Base-by-base conservation (phyloP, 2,329 filamentous ascomycete species). In the Parastagonospora nodorum region DNA sequence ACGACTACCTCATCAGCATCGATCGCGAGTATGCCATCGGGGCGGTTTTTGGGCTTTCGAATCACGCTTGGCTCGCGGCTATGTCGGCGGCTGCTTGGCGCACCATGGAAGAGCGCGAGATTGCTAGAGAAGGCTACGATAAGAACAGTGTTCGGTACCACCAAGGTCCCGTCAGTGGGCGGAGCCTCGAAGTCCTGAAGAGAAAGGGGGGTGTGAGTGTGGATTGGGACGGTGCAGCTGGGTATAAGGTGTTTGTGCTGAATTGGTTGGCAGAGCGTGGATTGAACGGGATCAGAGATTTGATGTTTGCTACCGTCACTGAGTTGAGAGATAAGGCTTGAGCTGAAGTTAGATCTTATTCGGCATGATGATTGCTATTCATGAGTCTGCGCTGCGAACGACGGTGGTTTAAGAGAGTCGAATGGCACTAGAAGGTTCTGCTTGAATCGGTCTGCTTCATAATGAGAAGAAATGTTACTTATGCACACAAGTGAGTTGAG, bases 231-330 rank as follows among this genome's bases (percentile, higher is more conserved):
- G 85, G 89, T 42, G 92, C 88, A 84, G 82, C 86, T 61, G 85
- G 89, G 48, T 96, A 92, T 70, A 81, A 88, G 50, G 77, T 90
- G 5, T 82, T 84, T n/a, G 86, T 93, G 55, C 74, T 96, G 49
- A 79, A 80, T 42, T 84, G 86, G 73, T 73, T 95, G 54, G 86
- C 88, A 51, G 77, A 75, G 5, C 81, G 81, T 45, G 88, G 88
- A 0, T 79, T 88, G 39, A 75, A 72, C 9, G 91, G 91, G 0
- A 79, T 93, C 28, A 82, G 83, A 12, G 81, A 87, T 56, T 74
- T 95, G 63, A 87, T 95, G 81, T 88, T 88, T 71, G 90, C 86
- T 62, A 92, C 89, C 1, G 91, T 94, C 84, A 90, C 88, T 68
- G 84, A 87, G 43, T 74, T 93, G 60, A 86, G 85, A 74, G 41